Evolutionary conservation across 2,329 filamentous ascomycete genomes (phyloP), one percentile per base, ranked within the genome.

Genomic region (Colletotrichum tamarilloi): DNA sequence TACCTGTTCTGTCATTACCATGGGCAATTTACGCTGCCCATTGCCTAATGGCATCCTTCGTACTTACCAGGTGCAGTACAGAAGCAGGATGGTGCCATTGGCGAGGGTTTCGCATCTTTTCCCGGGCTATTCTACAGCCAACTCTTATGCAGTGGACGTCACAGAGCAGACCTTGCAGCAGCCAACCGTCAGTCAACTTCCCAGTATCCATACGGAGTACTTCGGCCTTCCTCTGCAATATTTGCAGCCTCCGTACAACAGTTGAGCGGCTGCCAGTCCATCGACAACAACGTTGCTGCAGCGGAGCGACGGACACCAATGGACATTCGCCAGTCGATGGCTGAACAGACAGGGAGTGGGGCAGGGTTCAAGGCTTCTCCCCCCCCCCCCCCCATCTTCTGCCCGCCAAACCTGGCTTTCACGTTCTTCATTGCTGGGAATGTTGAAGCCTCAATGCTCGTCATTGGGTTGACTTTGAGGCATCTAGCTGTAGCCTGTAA

Each of bases 331-430:
- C 53, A 12, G 56, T 35, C 24, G 19, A 28, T 35, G 30, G 46
- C 32, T 4, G 38, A 19, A 59, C 3, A 30, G 14, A 26, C 28
- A 62, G 46, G 63, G 46, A 67, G 35, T 24, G 57, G 32, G 46
- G n/a, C 63, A 71, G 56, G 63, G 68, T 71, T 46, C 62, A 71
- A 63, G 68, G 68, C 46, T 26, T 35, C 16, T 46, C 24, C 35
- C 24, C 26, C 11, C 46, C 22, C 24, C 35, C 12, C 26, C 11
- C 46, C 49, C 49, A 38, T 38, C 46, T 38, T 55, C n/a, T 26
- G 32, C 46, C 30, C 46, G 49, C n/a, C 49, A 16, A n/a, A 22
- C 42, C 42, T 32, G 26, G 26, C 14, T 22, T 46, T 52, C 19
- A 32, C 14, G n/a, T 26, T 52, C 19, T 62, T 24, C 24, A 24